A percentile compares a stretch with the other conserved stretches of the same genome.
These are phyloP conservation scores for Scheffersomyces segobiensis DNA, from an alignment of 1,139 yeast species.

Conservation along the genomic window DNA sequence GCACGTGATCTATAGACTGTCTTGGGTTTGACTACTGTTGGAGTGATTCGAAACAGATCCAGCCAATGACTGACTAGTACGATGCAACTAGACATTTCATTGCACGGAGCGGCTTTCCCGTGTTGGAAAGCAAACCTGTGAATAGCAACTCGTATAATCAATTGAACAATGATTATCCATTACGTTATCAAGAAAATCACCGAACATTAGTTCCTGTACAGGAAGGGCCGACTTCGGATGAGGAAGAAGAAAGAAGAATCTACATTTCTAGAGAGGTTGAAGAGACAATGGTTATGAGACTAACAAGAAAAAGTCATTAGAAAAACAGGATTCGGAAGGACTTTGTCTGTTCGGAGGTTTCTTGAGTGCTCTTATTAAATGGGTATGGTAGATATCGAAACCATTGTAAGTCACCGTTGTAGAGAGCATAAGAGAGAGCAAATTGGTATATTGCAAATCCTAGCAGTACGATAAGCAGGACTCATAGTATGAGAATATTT, in stretches of 20 bases:
- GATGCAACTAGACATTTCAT: not conserved
- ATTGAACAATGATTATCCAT: not conserved
- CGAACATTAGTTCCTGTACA: not conserved
- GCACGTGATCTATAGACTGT: not conserved
- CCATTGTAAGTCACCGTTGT: not conserved
- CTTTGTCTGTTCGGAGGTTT: not conserved
- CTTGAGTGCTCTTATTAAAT: not conserved
- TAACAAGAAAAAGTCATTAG: not conserved
- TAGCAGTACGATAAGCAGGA: not conserved
- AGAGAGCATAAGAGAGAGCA: not conserved
- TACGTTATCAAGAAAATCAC: not conserved
- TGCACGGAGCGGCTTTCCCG: not conserved
- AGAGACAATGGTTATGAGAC: too few relatives aligned
- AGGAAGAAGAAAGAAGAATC: constrained; percentile 1
- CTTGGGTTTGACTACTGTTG: too few relatives aligned
- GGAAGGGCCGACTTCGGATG: not conserved
- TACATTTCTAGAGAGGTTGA: not conserved
- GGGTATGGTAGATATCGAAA: not conserved
- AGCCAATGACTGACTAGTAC: not conserved
- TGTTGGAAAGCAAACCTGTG: not conserved
- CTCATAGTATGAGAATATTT: not conserved
- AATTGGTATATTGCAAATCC: not conserved
- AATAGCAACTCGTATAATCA: not conserved
- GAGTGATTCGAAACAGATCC: not conserved
- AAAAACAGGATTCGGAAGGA: not conserved